Evolutionary conservation across 208 protist species (phyloP).

Genomic region (Spongospora subterranea): DNA sequence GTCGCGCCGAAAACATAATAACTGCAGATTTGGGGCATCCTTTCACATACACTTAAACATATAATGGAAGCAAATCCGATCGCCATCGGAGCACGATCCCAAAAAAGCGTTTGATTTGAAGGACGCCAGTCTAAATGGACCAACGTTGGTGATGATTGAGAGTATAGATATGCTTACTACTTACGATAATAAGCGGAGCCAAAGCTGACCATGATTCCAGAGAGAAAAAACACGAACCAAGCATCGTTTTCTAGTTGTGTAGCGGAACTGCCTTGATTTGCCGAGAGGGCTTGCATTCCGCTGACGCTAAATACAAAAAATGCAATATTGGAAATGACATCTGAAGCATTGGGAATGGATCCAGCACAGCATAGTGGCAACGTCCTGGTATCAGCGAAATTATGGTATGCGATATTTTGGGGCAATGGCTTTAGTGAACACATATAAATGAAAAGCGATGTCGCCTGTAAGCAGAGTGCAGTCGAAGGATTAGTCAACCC

Average conservation of each 20-base stretch:
- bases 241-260: background rate
- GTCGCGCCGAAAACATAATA: background rate
- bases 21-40: background rate
- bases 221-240: background rate
- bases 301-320: constrained; percentile 30
- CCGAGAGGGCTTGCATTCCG: background rate
- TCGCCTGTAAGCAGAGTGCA: too few species aligned
- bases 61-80: constrained; percentile 36
- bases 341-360: background rate
- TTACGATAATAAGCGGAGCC: constrained; percentile 27
- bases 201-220: background rate
- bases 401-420: constrained; percentile 9
- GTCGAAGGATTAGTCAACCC: too few species aligned
- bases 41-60: background rate
- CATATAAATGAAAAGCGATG: background rate
- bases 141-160: background rate
- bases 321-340: background rate
- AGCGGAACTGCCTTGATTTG: background rate
- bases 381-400: background rate
- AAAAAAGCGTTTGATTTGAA: background rate
- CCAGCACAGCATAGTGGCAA: background rate
- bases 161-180: background rate
- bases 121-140: background rate
- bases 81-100: constrained; percentile 22
- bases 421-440: background rate